phyloP scores from a whole-genome alignment of 352 stramenopile species.

The Globisporangium paroecandrum region DNA sequence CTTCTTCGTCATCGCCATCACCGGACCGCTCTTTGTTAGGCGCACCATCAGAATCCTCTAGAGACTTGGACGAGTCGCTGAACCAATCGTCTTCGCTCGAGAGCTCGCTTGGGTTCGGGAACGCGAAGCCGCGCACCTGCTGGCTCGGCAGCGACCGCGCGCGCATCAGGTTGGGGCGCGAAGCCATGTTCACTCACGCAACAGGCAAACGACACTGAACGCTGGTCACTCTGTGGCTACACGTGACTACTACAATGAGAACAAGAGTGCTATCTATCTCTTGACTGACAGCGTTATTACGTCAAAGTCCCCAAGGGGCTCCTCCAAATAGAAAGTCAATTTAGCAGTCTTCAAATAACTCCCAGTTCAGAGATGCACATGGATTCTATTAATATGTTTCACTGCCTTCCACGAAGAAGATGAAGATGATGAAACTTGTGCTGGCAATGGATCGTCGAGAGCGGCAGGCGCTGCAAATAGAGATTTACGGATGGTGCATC shows the following conservation, averaged over 20 bases:
- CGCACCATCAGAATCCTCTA: background rate
- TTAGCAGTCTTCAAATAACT: background rate
- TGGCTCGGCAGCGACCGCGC: background rate
- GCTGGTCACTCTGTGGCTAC: background rate
- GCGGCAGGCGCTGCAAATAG: background rate
- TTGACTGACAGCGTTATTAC: background rate
- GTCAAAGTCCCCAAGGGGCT: background rate
- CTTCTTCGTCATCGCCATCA: background rate
- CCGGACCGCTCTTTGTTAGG: background rate
- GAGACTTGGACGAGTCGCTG: background rate
- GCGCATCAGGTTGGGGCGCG: background rate
- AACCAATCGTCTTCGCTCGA: background rate
- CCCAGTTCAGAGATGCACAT: background rate
- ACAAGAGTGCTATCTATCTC: background rate
- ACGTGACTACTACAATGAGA: background rate
- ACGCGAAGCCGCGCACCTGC: background rate
- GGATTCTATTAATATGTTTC: background rate
- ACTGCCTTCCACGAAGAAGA: background rate
- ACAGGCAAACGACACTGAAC: background rate
- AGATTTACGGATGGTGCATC: background rate
- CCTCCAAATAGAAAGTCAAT: background rate
- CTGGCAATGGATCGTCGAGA: background rate
- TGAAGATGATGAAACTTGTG: background rate
- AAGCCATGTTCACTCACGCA: background rate
- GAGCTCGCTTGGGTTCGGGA: background rate